These are phyloP conservation scores for Chrysoporthe austroafricana DNA, from an alignment of 2,329 filamentous ascomycete species.

Conservation along the genomic window DNA sequence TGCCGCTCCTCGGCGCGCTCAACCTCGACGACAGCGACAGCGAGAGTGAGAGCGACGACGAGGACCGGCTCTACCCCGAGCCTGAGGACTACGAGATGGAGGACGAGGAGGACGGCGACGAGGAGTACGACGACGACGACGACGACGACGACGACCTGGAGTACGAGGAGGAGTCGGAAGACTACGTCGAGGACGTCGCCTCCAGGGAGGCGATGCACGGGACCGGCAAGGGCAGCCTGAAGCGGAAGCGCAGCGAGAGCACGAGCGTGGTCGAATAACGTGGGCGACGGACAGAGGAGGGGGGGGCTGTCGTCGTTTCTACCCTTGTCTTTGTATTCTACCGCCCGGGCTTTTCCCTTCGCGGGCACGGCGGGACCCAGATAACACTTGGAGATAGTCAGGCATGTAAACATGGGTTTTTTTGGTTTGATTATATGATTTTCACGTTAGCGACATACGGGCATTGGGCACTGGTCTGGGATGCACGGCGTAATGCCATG, in stretches of 20 bases:
- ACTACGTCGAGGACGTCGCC: conserved; percentile 33
- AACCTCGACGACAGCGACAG: conserved; percentile 48
- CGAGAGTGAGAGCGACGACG: conserved; percentile 46
- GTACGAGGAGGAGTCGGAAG: conserved; percentile 35
- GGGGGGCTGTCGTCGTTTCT: too few relatives aligned
- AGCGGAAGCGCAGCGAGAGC: conserved; percentile 29
- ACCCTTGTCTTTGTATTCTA: too few relatives aligned
- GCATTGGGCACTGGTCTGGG: neutral
- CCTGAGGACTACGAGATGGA: conserved; percentile 34
- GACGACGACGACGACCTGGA: conserved; percentile 36
- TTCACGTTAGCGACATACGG: neutral
- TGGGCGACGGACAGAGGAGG: neutral
- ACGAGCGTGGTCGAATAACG: conserved; percentile 18
- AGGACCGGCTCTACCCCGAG: conserved; percentile 35
- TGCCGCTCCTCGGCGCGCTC: conserved; percentile 50
- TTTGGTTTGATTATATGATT: neutral
- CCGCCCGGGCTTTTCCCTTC: too few relatives aligned
- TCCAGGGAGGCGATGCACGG: conserved; percentile 31
- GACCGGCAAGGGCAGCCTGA: conserved; percentile 29
- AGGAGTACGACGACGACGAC: conserved; percentile 23
- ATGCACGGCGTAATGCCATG: neutral
- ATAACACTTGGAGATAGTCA: too few relatives aligned
- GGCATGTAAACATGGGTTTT: too few relatives aligned
- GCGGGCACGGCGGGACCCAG: too few relatives aligned
- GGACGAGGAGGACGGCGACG: conserved; percentile 33